Conservation (phyloP, 2,329 filamentous ascomycete species). For the Pestalotiopsis sp. region DNA sequence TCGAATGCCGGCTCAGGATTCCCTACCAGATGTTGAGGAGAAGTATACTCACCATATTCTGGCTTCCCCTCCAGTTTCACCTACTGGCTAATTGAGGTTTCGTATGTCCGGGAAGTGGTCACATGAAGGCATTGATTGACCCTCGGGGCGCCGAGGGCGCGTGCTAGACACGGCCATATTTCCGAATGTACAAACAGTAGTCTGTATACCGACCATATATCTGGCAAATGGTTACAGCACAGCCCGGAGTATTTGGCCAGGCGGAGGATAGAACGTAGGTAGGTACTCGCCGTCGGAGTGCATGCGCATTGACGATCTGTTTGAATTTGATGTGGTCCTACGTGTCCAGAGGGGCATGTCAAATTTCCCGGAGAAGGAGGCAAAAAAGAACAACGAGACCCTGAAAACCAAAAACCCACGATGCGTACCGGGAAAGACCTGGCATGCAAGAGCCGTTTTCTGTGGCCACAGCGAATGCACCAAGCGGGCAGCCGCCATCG, state of each 20-base stretch:
- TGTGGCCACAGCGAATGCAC: background rate
- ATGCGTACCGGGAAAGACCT: background rate
- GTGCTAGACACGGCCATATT: too few species aligned
- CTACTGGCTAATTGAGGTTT: too few species aligned
- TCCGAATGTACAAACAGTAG: too few species aligned
- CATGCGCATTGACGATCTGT: background rate
- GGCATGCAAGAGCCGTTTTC: background rate
- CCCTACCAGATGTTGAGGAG: background rate
- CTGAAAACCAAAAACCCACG: background rate
- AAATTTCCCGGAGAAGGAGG: background rate
- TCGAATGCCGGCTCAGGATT: background rate
- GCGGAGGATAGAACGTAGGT: too few species aligned
- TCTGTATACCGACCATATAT: too few species aligned
- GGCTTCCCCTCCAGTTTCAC: background rate
- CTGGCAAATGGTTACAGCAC: too few species aligned
- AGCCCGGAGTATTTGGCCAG: too few species aligned
- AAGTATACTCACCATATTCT: background rate
- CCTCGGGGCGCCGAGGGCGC: too few species aligned
- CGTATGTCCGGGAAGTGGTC: too few species aligned
- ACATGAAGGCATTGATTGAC: too few species aligned
- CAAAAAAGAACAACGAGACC: background rate
- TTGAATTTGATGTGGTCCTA: background rate
- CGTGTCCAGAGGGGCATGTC: background rate
- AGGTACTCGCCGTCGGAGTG: background rate
- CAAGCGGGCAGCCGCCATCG: background rate